A percentile compares a stretch with the other conserved stretches of the same genome.
These are phyloP conservation scores for Metarhizium robertsii DNA, from an alignment of 2,329 filamentous ascomycete species.

Conservation along the genomic window DNA sequence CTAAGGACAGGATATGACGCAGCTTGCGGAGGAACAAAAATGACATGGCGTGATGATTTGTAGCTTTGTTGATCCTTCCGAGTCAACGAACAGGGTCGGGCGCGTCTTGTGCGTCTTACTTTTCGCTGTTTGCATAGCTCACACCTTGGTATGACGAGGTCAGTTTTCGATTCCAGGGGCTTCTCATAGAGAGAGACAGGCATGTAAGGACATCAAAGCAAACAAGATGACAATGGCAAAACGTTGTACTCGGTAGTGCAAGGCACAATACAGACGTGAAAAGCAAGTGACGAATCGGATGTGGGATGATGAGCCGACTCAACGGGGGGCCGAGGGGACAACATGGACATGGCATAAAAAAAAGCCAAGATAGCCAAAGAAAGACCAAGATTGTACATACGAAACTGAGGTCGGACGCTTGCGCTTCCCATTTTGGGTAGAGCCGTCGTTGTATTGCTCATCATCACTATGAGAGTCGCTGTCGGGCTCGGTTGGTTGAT, in stretches of 20 bases:
- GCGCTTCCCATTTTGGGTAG: slow-evolving; percentile 36
- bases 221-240: neutral
- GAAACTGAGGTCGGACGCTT: slow-evolving; percentile 53
- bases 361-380: neutral
- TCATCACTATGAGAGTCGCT: slow-evolving; percentile 44
- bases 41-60: neutral
- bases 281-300: neutral
- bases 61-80: neutral
- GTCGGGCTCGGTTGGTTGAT: slow-evolving; percentile 28
- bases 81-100: neutral
- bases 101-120: slow-evolving; percentile 31
- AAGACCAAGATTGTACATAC: slow-evolving; percentile 25
- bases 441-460: slow-evolving; percentile 29
- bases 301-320: neutral
- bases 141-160: slow-evolving; percentile 41
- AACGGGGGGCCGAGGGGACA: neutral
- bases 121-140: slow-evolving; percentile 77
- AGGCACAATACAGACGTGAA: neutral
- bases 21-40: neutral
- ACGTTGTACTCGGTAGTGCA: neutral
- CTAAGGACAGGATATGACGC: too few relatives aligned
- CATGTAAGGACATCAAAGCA: slow-evolving; percentile 11
- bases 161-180: slow-evolving; percentile 21
- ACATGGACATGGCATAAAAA: neutral
- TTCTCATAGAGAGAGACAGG: neutral